Base-by-base conservation (phyloP, 2,329 filamentous ascomycete genomes). In the Fusarium sp. region DNA sequence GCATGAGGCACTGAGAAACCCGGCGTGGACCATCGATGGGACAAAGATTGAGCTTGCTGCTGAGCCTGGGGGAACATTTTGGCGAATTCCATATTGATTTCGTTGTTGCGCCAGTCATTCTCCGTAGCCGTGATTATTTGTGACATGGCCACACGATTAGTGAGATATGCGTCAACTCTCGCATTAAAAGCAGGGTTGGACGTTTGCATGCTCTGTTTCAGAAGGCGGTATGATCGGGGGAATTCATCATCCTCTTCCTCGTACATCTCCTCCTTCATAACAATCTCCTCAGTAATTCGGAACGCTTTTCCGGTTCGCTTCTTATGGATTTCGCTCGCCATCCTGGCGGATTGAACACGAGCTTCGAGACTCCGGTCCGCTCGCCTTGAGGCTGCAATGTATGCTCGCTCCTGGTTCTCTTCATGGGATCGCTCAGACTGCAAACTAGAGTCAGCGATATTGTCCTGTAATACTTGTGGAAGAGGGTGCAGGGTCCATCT, bases 201-300 rank as follows among this genome's bases (percentile, higher is more conserved):
- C 4, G 88, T 91, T 71, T 89, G 86, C 64, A 92, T 82, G 73
- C 91, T 87, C 6, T 88, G 85, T 17, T 88, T 89, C 35, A 93
- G 82, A 17, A 89, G 84, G 63, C 89, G 86, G 77, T 90, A 92
- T 58, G 90, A 89, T 66, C 89, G 86, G 2, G 91, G 90, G 27
- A 93, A 79, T 61, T 95, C 92, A 73, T 97, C 93, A 57, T 97
- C 94, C 77, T 97, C 93, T 80, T 97, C 95, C 77, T 97, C 94
- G 78, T 98, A 98, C 93, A 97, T 97, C 79, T 97, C 94, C 79
- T 97, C 95, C 69, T 93, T 94, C 73, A 92, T 85, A 15, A 97
- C 94, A 30, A 96, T 94, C 76, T 96, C 89, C 80, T 95, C 92
- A 30, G 92, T 94, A 63, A 98, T 92, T 73, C 91, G 90, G 65